phyloP scores from a whole-genome alignment of 805 yeast genomes.

The Nakazawaea siamensis region DNA sequence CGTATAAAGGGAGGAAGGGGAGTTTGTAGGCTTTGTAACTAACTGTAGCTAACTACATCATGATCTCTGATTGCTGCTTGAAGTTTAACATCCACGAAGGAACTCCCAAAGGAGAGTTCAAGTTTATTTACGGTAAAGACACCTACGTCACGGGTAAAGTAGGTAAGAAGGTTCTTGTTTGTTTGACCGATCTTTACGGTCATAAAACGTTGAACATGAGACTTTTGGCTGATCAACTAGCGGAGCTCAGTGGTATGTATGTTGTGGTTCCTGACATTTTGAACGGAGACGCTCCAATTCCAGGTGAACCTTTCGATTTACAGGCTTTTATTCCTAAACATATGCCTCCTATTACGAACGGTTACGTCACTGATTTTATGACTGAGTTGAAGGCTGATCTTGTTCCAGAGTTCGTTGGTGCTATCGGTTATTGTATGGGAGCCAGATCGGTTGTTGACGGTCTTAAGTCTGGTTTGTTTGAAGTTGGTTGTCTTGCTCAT shows the following conservation, averaged over 20 bases:
- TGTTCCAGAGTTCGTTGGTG: constrained; percentile 40
- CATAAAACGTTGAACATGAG: constrained; percentile 17
- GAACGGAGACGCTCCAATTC: constrained; percentile 25
- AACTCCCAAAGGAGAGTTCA: constrained; percentile 33
- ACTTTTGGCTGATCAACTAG: constrained; percentile 29
- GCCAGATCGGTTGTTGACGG: constrained; percentile 60
- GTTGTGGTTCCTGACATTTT: constrained; percentile 32
- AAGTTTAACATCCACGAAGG: constrained; percentile 40
- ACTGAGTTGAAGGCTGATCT: constrained; percentile 31
- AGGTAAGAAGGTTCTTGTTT: constrained; percentile 22
- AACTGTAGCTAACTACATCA: no score
- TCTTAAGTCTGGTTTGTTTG: constrained; percentile 23
- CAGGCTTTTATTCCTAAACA: background rate
- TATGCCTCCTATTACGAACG: constrained; percentile 31
- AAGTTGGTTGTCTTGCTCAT: constrained; percentile 72
- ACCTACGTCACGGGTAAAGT: constrained; percentile 38
- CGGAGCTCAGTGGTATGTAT: constrained; percentile 19
- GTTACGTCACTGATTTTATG: constrained; percentile 41
- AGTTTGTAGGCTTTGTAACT: no score
- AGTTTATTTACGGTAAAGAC: constrained; percentile 30
- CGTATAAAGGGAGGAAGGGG: no score
- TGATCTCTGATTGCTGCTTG: constrained; percentile 45
- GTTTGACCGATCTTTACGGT: constrained; percentile 28
- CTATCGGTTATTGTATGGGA: constrained; percentile 81
- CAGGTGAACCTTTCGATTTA: constrained; percentile 15